These are phyloP conservation scores for Volutella citrinella DNA, from an alignment of 2,329 filamentous ascomycete genomes.

Conservation along the genomic window DNA sequence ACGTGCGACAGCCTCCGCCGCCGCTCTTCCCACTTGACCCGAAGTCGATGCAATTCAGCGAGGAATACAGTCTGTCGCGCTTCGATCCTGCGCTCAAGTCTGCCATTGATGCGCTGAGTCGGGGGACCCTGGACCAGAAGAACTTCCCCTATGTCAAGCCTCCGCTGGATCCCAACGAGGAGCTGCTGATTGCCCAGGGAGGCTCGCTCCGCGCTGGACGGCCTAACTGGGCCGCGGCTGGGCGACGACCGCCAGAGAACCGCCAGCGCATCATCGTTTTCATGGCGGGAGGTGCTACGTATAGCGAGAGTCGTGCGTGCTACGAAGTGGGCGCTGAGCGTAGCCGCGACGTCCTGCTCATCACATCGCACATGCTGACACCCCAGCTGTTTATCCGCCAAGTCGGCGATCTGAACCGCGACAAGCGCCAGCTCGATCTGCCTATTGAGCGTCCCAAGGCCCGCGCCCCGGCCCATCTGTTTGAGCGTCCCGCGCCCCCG, in stretches of 20 bases:
- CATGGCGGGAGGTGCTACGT: constrained; percentile 92
- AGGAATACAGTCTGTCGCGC: constrained; percentile 83
- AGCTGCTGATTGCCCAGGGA: constrained; percentile 54
- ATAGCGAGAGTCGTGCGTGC: constrained; percentile 83
- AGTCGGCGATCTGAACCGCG: constrained; percentile 72
- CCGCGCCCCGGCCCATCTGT: constrained; percentile 82
- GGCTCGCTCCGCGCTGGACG: constrained; percentile 87
- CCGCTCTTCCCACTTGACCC: constrained; percentile 71
- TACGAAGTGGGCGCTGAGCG: constrained; percentile 77
- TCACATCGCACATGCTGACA: constrained; percentile 89
- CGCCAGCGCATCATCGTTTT: constrained; percentile 90
- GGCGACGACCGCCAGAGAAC: constrained; percentile 70
- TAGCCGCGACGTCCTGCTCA: constrained; percentile 80
- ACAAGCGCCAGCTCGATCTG: constrained; percentile 73
- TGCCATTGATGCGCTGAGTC: constrained; percentile 74
- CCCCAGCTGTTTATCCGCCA: constrained; percentile 81
- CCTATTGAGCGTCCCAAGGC: constrained; percentile 77
- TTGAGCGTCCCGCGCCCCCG: constrained; percentile 65
- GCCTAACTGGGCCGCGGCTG: constrained; percentile 89
- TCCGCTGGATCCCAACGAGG: constrained; percentile 60
- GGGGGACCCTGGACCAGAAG: constrained; percentile 63
- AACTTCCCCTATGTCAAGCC: constrained; percentile 73
- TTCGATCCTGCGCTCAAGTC: constrained; percentile 79
- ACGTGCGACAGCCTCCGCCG: constrained; percentile 61
- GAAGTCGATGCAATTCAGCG: constrained; percentile 52